Conservation (phyloP, 148 eudicot species). For the Camellia japonica region DNA sequence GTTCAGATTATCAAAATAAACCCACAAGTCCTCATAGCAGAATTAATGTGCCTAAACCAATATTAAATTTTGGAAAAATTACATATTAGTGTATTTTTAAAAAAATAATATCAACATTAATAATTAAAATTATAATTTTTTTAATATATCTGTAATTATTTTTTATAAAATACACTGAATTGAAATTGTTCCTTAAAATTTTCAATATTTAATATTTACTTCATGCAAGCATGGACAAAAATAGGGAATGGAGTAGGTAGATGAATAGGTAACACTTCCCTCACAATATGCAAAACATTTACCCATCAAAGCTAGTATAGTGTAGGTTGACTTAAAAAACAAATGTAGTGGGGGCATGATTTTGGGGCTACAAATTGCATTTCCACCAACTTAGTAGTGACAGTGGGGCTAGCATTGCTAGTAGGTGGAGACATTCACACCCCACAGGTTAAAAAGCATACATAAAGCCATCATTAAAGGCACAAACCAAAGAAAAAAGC, state of each 20-base stretch:
- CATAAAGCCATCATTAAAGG: constrained; percentile 43
- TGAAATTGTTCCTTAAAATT: no score
- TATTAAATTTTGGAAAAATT: no score
- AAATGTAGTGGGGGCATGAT: not conserved
- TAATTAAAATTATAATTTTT: no score
- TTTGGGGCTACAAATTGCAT: constrained; percentile 3
- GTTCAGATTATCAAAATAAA: no score
- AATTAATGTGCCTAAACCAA: no score
- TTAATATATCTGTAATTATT: no score
- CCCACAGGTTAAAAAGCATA: constrained; percentile 41
- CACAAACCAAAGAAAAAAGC: constrained; percentile 27
- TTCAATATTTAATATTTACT: no score
- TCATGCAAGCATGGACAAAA: not conserved
- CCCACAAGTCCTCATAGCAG: no score
- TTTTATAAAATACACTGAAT: no score
- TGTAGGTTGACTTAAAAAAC: not conserved
- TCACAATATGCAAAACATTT: no score
- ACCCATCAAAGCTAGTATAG: not conserved
- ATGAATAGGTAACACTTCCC: not conserved
- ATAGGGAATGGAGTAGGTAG: constrained; percentile 4
- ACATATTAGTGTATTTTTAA: no score
- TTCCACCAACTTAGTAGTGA: constrained; percentile 1
- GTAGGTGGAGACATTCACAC: constrained; percentile 39
- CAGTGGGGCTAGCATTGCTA: constrained; percentile 7
- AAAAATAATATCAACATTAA: no score